Conservation (phyloP, 768 basidiomycete genomes). For the Boletales sp. region DNA sequence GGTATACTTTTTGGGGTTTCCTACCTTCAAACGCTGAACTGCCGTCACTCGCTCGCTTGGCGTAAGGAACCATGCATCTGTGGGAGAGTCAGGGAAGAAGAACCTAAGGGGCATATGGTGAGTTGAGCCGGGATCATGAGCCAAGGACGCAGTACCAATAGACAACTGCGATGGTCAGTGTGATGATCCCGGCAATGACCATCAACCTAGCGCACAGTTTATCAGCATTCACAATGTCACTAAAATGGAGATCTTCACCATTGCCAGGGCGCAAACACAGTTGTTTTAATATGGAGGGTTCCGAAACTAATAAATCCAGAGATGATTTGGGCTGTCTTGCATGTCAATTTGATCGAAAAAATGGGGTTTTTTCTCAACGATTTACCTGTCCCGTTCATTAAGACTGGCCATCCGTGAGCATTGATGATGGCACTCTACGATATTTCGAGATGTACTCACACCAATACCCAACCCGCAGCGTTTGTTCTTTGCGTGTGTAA, state of each 20-base stretch:
- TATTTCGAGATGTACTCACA: too few species aligned
- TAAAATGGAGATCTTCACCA: slow-evolving; percentile 38
- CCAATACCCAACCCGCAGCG: too few species aligned
- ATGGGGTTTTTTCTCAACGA: neutral
- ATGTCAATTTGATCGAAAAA: slow-evolving; percentile 4
- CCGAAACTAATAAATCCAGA: slow-evolving; percentile 70
- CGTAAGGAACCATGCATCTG: slow-evolving; percentile 72
- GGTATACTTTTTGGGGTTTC: neutral
- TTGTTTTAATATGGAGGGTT: slow-evolving; percentile 54
- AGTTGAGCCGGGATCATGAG: neutral
- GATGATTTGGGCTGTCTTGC: slow-evolving; percentile 57
- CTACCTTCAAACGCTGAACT: slow-evolving; percentile 59
- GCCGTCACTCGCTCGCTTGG: slow-evolving; percentile 58
- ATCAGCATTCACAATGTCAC: too few species aligned
- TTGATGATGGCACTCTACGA: neutral
- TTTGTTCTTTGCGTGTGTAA: too few species aligned
- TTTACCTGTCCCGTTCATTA: slow-evolving; percentile 72
- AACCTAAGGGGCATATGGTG: slow-evolving; percentile 37
- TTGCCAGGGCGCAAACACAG: slow-evolving; percentile 66
- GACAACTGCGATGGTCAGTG: slow-evolving; percentile 44
- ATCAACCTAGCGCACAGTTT: slow-evolving; percentile 44
- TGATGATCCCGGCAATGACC: slow-evolving; percentile 63
- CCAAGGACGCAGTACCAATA: slow-evolving; percentile 46
- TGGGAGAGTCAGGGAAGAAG: slow-evolving; percentile 72
- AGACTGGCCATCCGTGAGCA: slow-evolving; percentile 37